Base-by-base conservation (phyloP, 2,329 filamentous ascomycete genomes). In the Fusarium odoratissimum region DNA sequence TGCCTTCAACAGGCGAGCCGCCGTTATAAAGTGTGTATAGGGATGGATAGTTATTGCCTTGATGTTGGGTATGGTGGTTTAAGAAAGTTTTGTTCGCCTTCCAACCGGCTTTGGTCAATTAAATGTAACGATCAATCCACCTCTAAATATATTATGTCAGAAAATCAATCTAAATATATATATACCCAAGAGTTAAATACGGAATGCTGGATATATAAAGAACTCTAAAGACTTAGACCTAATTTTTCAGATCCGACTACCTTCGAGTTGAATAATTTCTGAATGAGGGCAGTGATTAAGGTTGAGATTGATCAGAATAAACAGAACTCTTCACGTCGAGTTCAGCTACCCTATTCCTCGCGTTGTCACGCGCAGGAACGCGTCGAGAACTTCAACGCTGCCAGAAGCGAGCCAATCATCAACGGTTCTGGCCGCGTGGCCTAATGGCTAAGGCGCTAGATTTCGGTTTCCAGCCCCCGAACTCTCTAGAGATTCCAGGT, bases 381-480 rank as follows among this genome's bases (percentile, higher is more conserved):
- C 8, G 10, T 16, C 5, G 30, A 4, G 5, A 19, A 67, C 25
- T 54, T 61, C 2, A 40, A 0, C 1, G 0, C 1, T 44, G 0
- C 0, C 6, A 33, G 16, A 42, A 38, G 31, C 31, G 19, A 31
- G 25, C 64, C 55, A 49, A 67, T 67, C 63, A 67, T 54, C 21
- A 35, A 61, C 7, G 7, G 35, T 49, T 67, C 37, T 19, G 64
- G 64, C 64, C 64, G 64, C 64, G 64, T 67, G 64, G 64, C 64
- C 64, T 67, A 67, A 67, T 67, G 64, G 64, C 55, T 68, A 67
- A 67, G 64, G 64, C 64, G 64, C 64, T 67, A 67, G 63, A 67
- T 67, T 67, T 67, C 64, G 64, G 64, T 54, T 21, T 31, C 16
- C 62, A 45, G 10, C 4, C 8, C 23, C 33, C 38, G 37, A 66